Conservation (phyloP, 306 rosid species). For the Vigna nakashimae region DNA sequence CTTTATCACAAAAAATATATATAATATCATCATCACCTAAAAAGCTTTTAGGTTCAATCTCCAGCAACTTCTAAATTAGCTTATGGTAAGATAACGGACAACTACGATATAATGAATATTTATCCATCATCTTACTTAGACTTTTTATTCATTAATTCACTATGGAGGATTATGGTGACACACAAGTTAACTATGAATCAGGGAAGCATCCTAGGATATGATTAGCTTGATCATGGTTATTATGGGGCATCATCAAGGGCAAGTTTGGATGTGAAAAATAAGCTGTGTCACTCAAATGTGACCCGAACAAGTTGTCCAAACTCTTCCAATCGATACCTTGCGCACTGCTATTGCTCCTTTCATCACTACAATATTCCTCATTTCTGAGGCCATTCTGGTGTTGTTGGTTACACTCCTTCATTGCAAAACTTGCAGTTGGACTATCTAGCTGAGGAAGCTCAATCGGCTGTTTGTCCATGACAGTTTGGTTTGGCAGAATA, state of each 20-base stretch:
- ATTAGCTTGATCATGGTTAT: conserved; percentile 47
- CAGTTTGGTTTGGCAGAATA: conserved; percentile 38
- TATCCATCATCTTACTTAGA: conserved; percentile 45
- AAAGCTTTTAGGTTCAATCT: conserved; percentile 40
- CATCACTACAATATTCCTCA: conserved; percentile 53
- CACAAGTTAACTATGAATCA: conserved; percentile 53
- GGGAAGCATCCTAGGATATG: conserved; percentile 68
- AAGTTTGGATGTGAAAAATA: conserved; percentile 50
- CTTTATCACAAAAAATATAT: conserved; percentile 42
- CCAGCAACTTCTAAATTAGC: conserved; percentile 52
- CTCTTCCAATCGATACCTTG: conserved; percentile 68
- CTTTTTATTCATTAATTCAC: conserved; percentile 35
- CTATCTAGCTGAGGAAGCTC: conserved; percentile 73
- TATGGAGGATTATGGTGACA: conserved; percentile 9
- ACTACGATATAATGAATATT: conserved; percentile 27
- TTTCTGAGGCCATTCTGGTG: conserved; percentile 32
- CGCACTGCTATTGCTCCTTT: conserved; percentile 43
- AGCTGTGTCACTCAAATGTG: conserved; percentile 47
- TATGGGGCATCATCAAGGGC: conserved; percentile 49
- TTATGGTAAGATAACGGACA: conserved; percentile 36
- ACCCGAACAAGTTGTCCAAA: conserved; percentile 62
- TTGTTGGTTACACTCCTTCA: conserved; percentile 42
- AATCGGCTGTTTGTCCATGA: conserved; percentile 51
- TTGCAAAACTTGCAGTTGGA: conserved; percentile 59
- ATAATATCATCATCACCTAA: conserved; percentile 24